A percentile compares a stretch with the other conserved stretches of the same genome.
phyloP scores from a whole-genome alignment of 2,329 filamentous ascomycete species.

The Sporothrix curviconia region DNA sequence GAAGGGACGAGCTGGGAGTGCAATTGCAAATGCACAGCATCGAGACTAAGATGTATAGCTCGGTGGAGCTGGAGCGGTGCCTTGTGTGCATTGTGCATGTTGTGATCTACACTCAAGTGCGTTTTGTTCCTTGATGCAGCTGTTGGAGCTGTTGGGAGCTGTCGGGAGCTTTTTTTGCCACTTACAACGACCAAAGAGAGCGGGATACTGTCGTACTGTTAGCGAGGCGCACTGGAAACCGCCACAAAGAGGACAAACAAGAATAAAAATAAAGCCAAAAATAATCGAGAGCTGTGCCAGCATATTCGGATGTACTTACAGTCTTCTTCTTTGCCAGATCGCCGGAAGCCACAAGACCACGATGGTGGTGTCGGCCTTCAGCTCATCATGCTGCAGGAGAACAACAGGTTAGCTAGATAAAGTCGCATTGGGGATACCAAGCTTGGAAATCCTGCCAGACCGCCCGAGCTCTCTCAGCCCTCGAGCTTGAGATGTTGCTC shows the following conservation, averaged over 20 bases:
- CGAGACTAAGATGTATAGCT: too few species aligned
- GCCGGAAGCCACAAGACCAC: conserved; percentile 95
- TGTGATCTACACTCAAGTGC: neutral
- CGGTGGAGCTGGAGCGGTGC: too few species aligned
- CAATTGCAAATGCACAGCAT: neutral
- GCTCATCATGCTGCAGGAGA: conserved; percentile 66
- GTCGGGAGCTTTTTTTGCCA: conserved; percentile 24
- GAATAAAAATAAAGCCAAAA: conserved; percentile 12
- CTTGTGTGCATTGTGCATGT: neutral
- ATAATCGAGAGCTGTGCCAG: too few species aligned
- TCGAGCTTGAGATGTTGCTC: neutral
- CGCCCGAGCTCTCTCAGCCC: neutral
- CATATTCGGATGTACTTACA: too few species aligned
- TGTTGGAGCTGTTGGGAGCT: neutral
- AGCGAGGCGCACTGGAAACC: conserved; percentile 16
- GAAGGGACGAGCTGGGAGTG: neutral
- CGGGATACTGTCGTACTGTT: conserved; percentile 66
- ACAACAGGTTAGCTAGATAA: conserved; percentile 9
- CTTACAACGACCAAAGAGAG: conserved; percentile 93
- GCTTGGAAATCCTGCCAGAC: neutral
- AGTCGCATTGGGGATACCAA: neutral
- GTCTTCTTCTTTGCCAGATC: conserved; percentile 99
- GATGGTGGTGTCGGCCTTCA: conserved; percentile 97
- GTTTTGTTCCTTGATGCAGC: too few species aligned
- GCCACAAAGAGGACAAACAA: neutral